Evolutionary conservation across 106 monocot genomes (phyloP), one percentile per base, ranked within the genome.

Genomic region (Vanilla planifolia): DNA sequence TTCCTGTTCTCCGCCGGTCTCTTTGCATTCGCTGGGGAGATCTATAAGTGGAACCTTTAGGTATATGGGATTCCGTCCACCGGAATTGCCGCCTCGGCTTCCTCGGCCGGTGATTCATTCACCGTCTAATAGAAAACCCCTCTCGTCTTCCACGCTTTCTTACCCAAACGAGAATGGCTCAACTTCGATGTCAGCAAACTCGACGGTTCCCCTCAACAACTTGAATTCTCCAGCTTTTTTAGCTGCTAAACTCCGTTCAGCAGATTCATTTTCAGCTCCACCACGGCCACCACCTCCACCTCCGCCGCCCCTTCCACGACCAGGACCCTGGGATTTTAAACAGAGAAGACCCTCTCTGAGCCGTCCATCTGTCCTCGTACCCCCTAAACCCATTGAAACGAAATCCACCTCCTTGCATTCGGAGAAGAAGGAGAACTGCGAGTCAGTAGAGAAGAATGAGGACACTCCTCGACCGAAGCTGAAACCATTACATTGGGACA

Each of bases 401-500:
- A 68, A 45, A 15, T 0, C 69, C 2, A 30, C 35, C 40, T 67
- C 59, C 4, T 15, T 43, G 16, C n/a, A 14, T 37, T 16, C 62
- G 4, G 64, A 66, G 19, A 30, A 46, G 11, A 19, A 62, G 0
- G 51, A 46, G 43, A 48, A 11, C 46, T 63, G 13, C 4, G 51
- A 65, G 19, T 53, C 43, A 26, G 33, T 20, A 3, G 8, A 68
- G 41, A 64, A 34, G 66, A 73, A 45, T 14, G 79, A 73, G 32
- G 81, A 76, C 60, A 75, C 51, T 1, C 55, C 71, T 7, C 51
- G 65, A 52, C 77, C 74, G 2, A 86, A 86, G 48, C 26, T 86
- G 77, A 83, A 83, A 70, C 82, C 91, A 30, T 46, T 86, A 69
- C 82, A 91, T 61, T 83, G 86, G 92, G 92, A 83, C 34, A 86